phyloP scores from a whole-genome alignment of 2,329 filamentous ascomycete species.

The Diaporthe australafricana region DNA sequence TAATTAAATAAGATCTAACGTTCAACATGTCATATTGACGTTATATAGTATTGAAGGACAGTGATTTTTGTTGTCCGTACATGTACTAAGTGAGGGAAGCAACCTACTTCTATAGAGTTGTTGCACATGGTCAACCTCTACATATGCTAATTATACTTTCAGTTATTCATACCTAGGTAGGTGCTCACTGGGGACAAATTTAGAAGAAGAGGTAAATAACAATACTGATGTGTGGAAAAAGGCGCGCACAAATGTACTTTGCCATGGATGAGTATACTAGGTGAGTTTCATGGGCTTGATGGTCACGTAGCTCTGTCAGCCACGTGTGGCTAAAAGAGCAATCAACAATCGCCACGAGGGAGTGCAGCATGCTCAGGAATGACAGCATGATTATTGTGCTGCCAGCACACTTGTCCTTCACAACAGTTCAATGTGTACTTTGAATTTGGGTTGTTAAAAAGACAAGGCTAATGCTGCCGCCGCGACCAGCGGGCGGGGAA shows the following conservation, averaged over 20 bases:
- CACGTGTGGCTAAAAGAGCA: no score
- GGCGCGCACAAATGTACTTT: background rate
- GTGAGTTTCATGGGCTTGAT: background rate
- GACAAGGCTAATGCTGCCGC: conserved; percentile 22
- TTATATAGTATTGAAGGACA: no score
- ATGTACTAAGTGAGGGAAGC: no score
- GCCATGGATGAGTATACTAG: background rate
- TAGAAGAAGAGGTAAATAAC: no score
- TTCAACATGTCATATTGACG: no score
- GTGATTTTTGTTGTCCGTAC: no score
- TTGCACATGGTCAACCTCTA: no score
- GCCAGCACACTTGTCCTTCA: background rate
- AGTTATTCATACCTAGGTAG: no score
- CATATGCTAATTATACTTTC: no score
- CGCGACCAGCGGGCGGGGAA: conserved; percentile 20
- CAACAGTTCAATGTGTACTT: background rate
- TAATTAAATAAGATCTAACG: no score
- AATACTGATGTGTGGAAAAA: background rate
- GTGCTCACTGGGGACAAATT: no score
- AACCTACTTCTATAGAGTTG: no score
- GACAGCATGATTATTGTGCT: background rate
- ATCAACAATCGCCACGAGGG: background rate
- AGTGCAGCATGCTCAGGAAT: background rate
- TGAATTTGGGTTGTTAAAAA: background rate
- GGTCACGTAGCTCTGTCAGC: background rate